These are phyloP conservation scores for Clarireedia monteithiana DNA, from an alignment of 2,329 filamentous ascomycete genomes.

Conservation along the genomic window DNA sequence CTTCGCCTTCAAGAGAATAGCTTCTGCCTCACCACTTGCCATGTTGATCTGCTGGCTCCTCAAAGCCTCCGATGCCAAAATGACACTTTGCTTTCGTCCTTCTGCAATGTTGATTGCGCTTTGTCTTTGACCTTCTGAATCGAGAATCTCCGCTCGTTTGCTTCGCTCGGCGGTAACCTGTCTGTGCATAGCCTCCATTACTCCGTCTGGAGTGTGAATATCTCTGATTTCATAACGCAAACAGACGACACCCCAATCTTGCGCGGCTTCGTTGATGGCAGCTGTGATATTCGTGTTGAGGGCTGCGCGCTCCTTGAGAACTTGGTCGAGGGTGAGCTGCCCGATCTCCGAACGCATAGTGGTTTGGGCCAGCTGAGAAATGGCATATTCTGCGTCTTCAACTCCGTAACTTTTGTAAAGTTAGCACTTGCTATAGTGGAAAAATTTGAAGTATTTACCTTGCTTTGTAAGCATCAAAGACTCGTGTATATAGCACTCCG, in stretches of 20 bases:
- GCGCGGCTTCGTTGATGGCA: constrained; percentile 94
- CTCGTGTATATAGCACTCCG: constrained; percentile 88
- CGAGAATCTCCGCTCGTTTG: constrained; percentile 95
- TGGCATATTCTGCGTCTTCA: constrained; percentile 97
- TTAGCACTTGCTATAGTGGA: neutral
- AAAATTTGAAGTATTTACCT: constrained; percentile 47
- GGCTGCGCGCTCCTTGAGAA: constrained; percentile 91
- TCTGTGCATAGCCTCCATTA: constrained; percentile 96
- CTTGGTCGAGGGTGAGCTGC: constrained; percentile 91
- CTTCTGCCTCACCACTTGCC: constrained; percentile 87
- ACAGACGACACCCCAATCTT: constrained; percentile 94
- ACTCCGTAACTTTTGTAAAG: constrained; percentile 70
- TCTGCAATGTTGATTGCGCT: constrained; percentile 98
- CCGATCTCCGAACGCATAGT: constrained; percentile 99
- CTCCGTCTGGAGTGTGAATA: constrained; percentile 88
- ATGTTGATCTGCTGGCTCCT: constrained; percentile 88
- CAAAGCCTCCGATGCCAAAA: constrained; percentile 88
- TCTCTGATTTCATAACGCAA: constrained; percentile 96
- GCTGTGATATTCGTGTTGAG: constrained; percentile 98
- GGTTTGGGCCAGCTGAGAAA: constrained; percentile 94
- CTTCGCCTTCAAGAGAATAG: constrained; percentile 75
- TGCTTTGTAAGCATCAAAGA: constrained; percentile 97
- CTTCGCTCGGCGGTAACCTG: constrained; percentile 96
- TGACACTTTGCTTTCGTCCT: constrained; percentile 93
- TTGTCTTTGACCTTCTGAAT: constrained; percentile 94